Percentiles rank a stretch among this genome's conserved stretches.
phyloP scores from a whole-genome alignment of 2,329 filamentous ascomycete species.

The Rachicladosporium sp. region DNA sequence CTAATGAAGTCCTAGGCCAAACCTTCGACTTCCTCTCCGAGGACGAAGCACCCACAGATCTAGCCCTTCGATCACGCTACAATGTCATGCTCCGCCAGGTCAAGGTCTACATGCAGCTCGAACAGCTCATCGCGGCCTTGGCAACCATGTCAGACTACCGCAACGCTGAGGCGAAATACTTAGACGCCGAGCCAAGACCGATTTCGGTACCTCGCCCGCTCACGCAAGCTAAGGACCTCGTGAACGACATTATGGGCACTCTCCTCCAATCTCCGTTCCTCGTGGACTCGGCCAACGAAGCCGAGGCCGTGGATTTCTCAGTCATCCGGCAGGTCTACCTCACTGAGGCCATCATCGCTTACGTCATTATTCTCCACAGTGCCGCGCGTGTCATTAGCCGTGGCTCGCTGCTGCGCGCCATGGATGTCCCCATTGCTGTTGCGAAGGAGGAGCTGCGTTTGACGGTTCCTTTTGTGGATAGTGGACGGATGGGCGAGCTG shows the following conservation, averaged over 20 bases:
- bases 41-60: conserved; percentile 4
- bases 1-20: conserved; percentile 28
- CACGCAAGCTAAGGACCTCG: conserved; percentile 28
- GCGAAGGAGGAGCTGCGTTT: conserved; percentile 34
- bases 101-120: conserved; percentile 31
- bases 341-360: conserved; percentile 74
- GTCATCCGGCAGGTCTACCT: conserved; percentile 66
- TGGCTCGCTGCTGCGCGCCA: conserved; percentile 67
- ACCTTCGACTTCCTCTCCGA: conserved; percentile 27
- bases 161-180: conserved; percentile 27
- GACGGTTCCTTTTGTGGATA: conserved; percentile 25
- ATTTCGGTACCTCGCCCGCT: conserved; percentile 16
- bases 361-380: conserved; percentile 68
- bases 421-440: conserved; percentile 70
- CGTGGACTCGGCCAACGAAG: conserved; percentile 20
- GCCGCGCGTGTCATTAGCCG: conserved; percentile 62
- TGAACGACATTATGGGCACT: conserved; percentile 27
- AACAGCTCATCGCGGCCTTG: conserved; percentile 32
- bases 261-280: conserved; percentile 23
- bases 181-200: conserved; percentile 9
- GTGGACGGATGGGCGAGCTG: conserved; percentile 33
- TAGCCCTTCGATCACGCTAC: no score
- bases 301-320: conserved; percentile 49
- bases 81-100: conserved; percentile 15
- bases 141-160: conserved; percentile 32